Base-by-base conservation (phyloP, 257 asterid genomes). In the Solanum bukasovii region DNA sequence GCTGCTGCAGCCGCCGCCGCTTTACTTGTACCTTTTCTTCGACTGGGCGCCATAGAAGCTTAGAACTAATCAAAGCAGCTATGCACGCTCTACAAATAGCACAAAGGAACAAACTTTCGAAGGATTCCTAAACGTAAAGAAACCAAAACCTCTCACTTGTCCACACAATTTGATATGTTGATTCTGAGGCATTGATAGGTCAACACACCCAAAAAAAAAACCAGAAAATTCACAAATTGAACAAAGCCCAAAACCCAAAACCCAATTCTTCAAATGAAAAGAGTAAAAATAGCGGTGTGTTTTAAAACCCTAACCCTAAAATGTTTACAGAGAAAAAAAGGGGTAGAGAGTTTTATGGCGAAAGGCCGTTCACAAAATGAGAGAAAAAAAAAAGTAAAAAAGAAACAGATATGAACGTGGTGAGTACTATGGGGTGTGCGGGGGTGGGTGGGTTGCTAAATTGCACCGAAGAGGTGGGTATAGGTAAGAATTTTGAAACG, bases 1-100 rank as follows among this genome's bases (percentile, higher is more conserved):
- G 96, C 93, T 79, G 98, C 96, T 35, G 98, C 96, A 0, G 94
- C 94, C 0, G 96, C 95, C 38, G 93, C 92, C 12, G 94, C 96
- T 90, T 90, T 96, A 73, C 88, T 91, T 90, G 91, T 89, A 88
- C 97, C 96, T 85, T 90, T 96, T 73, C 94, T 94, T 82, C 99
- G 90, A 90, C 92, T 93, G 14, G 99, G 98, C 83, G 97, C 98
- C 99, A 96, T 96, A 34, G 78, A 59, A 85, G 86, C 35, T n/a
- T n/a, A 84, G 87, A 78, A 29, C 46, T 77, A 20, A 59, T 86
- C 87, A 75, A 87, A 86, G 85, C 87, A 87, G 87, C 85, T 49
- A 68, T 49, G 34, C 56, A 23, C 93, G 85, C 88, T 84, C 79
- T 73, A 9, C 29, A 73, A 35, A 73, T 78, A 84, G 52, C 75